Conservation (phyloP, 352 stramenopile species). For the Pythium apleroticum region DNA sequence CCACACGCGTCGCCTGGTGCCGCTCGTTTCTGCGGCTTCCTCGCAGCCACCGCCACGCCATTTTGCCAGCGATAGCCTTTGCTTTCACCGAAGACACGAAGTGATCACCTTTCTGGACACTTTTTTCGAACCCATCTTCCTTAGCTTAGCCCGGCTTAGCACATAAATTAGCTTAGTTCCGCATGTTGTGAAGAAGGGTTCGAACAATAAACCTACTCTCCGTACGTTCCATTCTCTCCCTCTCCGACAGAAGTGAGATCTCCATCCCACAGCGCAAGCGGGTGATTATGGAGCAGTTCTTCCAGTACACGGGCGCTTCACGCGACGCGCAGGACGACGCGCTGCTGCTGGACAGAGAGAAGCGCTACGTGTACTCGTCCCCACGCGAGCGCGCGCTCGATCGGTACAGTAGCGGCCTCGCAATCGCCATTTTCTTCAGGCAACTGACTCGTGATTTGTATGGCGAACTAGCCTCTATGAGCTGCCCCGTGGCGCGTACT, state of each 20-base stretch:
- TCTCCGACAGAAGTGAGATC: too few species aligned
- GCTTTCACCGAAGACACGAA: too few species aligned
- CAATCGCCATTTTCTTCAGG: not conserved
- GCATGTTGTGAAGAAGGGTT: not conserved
- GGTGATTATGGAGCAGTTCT: slow-evolving; percentile 63
- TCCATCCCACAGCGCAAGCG: not conserved
- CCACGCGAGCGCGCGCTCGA: slow-evolving; percentile 61
- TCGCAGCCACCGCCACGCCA: slow-evolving; percentile 1
- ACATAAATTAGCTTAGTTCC: not conserved
- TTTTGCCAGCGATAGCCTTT: too few species aligned
- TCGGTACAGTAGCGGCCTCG: slow-evolving; percentile 23
- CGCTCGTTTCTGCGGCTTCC: not conserved
- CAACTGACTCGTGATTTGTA: not conserved
- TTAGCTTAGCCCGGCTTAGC: too few species aligned
- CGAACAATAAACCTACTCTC: not conserved
- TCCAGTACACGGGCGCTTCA: slow-evolving; percentile 58
- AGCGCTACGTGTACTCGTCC: slow-evolving; percentile 61
- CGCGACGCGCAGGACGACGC: slow-evolving; percentile 26
- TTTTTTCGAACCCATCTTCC: too few species aligned
- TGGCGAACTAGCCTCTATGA: slow-evolving; percentile 57
- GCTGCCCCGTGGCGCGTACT: slow-evolving; percentile 61
- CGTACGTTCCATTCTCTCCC: not conserved
- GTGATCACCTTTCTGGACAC: not conserved
- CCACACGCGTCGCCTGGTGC: not conserved
- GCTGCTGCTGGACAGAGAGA: slow-evolving; percentile 40